These are phyloP conservation scores for Acorus gramineus DNA, from an alignment of 106 monocot species.

Conservation along the genomic window DNA sequence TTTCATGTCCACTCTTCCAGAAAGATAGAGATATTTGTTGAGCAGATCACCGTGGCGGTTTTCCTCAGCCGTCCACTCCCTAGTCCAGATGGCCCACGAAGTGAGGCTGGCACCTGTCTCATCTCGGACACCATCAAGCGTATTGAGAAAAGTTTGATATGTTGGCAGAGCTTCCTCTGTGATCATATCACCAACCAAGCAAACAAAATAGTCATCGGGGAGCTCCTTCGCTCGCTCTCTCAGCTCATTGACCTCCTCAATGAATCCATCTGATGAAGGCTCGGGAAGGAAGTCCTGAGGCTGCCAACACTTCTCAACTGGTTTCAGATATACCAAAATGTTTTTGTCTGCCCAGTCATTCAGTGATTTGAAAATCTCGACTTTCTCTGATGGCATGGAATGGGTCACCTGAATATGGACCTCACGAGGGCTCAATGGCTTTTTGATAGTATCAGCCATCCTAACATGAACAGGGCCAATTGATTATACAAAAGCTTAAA, in stretches of 20 bases:
- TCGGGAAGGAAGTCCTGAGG: slow-evolving; percentile 55
- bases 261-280: slow-evolving; percentile 34
- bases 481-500: neutral
- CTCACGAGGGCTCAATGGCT: slow-evolving; percentile 40
- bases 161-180: slow-evolving; percentile 61
- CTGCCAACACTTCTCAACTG: slow-evolving; percentile 65
- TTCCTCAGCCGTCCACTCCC: slow-evolving; percentile 66
- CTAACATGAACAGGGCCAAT: neutral
- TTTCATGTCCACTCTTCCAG: slow-evolving; percentile 56
- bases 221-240: slow-evolving; percentile 43
- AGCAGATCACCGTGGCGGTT: slow-evolving; percentile 58
- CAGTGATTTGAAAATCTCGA: slow-evolving; percentile 45
- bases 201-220: slow-evolving; percentile 55
- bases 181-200: slow-evolving; percentile 58
- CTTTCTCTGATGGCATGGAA: slow-evolving; percentile 49
- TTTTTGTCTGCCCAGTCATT: slow-evolving; percentile 45
- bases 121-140: slow-evolving; percentile 47
- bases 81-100: slow-evolving; percentile 54
- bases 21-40: slow-evolving; percentile 49
- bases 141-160: slow-evolving; percentile 60
- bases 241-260: slow-evolving; percentile 40
- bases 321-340: slow-evolving; percentile 38
- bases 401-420: slow-evolving; percentile 56
- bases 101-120: slow-evolving; percentile 59
- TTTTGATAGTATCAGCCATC: slow-evolving; percentile 33